Conservation (phyloP, 208 protist species). For the Trichomonas vaginalis region DNA sequence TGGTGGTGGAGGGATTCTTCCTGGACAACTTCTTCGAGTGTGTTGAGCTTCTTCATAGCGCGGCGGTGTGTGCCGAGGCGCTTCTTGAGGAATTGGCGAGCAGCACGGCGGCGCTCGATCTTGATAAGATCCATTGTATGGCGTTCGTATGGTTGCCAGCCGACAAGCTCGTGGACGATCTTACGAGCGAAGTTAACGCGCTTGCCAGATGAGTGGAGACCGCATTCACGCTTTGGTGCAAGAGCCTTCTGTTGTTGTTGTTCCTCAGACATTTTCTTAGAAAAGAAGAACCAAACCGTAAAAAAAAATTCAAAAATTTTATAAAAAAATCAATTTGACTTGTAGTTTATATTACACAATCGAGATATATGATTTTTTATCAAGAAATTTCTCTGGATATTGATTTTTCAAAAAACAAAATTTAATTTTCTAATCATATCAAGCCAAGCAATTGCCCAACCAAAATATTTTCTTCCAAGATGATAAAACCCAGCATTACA, state of each 20-base stretch:
- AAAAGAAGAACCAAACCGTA: neutral
- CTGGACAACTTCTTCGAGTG: neutral
- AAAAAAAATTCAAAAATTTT: no score
- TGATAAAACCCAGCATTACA: no score
- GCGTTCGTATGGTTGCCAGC: neutral
- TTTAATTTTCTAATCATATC: no score
- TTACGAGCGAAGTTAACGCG: neutral
- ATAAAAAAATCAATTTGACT: no score
- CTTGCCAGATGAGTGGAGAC: neutral
- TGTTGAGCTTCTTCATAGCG: neutral
- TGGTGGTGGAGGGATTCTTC: slow-evolving; percentile 1
- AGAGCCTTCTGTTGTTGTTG: neutral
- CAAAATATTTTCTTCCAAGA: no score
- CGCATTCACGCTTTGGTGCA: neutral
- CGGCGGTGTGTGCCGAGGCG: slow-evolving; percentile 15
- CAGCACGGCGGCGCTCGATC: neutral
- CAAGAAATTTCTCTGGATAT: no score
- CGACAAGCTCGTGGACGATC: neutral
- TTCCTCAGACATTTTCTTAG: neutral
- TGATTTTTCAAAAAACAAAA: no score
- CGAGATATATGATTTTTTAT: no score
- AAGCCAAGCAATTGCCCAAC: no score
- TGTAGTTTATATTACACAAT: no score
- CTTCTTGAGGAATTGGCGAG: neutral
- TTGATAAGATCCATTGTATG: slow-evolving; percentile 5